Base-by-base conservation (phyloP, 1,284 basidiomycete species). In the Xanthoconium separans region DNA sequence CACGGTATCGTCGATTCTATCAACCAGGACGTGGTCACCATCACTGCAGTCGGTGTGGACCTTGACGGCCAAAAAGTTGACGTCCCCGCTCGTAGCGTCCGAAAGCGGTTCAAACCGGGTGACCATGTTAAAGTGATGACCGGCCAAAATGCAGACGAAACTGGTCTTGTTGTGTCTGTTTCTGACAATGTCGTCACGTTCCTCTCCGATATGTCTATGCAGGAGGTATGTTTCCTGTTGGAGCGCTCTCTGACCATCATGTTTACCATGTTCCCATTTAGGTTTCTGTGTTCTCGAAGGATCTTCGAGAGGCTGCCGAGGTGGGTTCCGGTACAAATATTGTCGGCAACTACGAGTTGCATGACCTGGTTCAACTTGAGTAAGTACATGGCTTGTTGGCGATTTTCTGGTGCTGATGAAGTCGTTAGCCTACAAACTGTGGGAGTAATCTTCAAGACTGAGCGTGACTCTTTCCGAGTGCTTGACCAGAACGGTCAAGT, bases 51-150 rank as follows among this genome's bases (percentile, higher is more conserved):
- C 24, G 89, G 93, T 31, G 80, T 91, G 27, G 93, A 96, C 57
- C 80, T 93, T 49, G 89, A 91, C 54, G 89, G 87, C 2, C 89
- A 92, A 68, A 87, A 86, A 65, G 81, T 94, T 50, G 94, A 98
- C 59, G 83, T 99, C 6, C 90, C 91, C 0, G 91, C 93, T 1
- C 79, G 90, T 52, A 91, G 91, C 66, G 93, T 98, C 4, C 82
- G 95, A 61, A 99, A 99, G 75, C 82, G 89, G 45, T 99, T 99
- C 79, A 94, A 93, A 70, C 83, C 94, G 48, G 97, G 96, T 70
- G 96, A 99, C 73, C 97, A 99, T 68, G 93, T 99, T 75, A 98
- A 98, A 76, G 96, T 99, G 55, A 94, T 98, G 84, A 82, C 87
- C 8, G 96, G 96, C 24, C 89, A 95, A 74, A 98, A 98, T 67